Conservation (phyloP, 2,329 filamentous ascomycete species). For the Calonectria fujianensis region DNA sequence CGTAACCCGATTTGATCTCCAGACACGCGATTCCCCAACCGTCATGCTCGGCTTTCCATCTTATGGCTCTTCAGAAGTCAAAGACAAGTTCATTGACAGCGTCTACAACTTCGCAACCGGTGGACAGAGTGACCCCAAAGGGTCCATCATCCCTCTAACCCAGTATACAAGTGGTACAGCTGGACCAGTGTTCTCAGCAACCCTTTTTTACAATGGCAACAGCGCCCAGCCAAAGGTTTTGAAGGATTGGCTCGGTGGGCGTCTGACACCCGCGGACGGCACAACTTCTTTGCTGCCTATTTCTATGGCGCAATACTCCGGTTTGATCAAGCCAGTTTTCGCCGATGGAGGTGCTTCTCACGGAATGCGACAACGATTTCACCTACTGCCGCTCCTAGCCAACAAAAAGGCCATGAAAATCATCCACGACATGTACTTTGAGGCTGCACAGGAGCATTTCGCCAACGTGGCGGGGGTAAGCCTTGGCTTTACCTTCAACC, state of each 20-base stretch:
- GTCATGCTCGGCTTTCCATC: neutral
- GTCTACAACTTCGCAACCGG: neutral
- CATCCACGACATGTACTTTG: conserved; percentile 17
- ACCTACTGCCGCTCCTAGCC: neutral
- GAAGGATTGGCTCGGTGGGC: neutral
- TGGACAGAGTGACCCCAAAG: neutral
- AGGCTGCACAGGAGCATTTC: neutral
- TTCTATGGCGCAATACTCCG: neutral
- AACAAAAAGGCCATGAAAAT: conserved; percentile 7
- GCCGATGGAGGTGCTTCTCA: neutral
- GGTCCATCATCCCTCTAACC: neutral
- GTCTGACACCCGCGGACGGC: neutral
- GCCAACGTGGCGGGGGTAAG: neutral
- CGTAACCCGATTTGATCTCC: conserved; percentile 1
- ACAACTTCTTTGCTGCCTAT: neutral
- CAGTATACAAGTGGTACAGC: neutral
- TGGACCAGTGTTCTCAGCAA: neutral
- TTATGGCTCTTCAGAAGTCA: neutral
- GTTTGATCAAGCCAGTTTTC: neutral
- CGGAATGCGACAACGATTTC: neutral
- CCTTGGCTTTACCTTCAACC: neutral
- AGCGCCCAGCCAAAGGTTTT: neutral
- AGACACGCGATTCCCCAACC: neutral
- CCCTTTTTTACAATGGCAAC: conserved; percentile 4
- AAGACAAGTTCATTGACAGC: neutral